phyloP scores from a whole-genome alignment of 805 yeast genomes.

The Metschnikowia bowlesiae region DNA sequence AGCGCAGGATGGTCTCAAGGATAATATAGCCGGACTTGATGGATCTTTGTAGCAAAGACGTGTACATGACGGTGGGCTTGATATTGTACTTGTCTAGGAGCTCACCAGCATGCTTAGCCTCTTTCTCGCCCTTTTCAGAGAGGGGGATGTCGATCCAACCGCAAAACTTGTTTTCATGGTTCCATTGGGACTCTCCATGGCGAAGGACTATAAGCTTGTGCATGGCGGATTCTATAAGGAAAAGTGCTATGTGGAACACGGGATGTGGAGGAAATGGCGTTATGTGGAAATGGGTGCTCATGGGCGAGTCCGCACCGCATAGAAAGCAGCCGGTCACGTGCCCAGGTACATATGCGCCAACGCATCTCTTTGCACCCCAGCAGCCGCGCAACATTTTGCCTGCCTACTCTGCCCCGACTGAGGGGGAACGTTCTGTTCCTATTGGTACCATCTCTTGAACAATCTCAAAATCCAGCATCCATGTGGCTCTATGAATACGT shows the following conservation, averaged over 20 bases:
- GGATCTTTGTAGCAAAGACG: conserved; percentile 37
- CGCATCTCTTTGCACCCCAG: not conserved
- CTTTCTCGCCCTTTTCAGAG: conserved; percentile 33
- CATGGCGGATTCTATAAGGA: not conserved
- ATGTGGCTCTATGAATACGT: too few relatives aligned
- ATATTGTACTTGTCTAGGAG: conserved; percentile 26
- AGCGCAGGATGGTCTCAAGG: conserved; percentile 25
- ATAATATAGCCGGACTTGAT: conserved; percentile 40
- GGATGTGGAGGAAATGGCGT: too few relatives aligned
- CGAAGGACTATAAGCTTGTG: conserved; percentile 40
- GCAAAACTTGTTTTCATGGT: conserved; percentile 40
- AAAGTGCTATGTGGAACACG: too few relatives aligned
- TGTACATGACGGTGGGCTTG: conserved; percentile 32
- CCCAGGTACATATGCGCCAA: not conserved
- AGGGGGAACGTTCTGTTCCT: too few relatives aligned
- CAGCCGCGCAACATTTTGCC: not conserved
- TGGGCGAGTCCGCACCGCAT: not conserved
- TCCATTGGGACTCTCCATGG: conserved; percentile 44
- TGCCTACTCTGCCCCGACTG: too few relatives aligned
- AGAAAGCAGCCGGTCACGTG: not conserved
- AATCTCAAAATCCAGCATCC: too few relatives aligned
- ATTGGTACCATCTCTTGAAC: too few relatives aligned
- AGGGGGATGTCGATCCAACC: conserved; percentile 46
- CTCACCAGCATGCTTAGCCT: conserved; percentile 37
- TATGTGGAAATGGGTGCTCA: not conserved